These are phyloP conservation scores for Pichia sp. DNA, from an alignment of 1,139 yeast species.

Conservation along the genomic window DNA sequence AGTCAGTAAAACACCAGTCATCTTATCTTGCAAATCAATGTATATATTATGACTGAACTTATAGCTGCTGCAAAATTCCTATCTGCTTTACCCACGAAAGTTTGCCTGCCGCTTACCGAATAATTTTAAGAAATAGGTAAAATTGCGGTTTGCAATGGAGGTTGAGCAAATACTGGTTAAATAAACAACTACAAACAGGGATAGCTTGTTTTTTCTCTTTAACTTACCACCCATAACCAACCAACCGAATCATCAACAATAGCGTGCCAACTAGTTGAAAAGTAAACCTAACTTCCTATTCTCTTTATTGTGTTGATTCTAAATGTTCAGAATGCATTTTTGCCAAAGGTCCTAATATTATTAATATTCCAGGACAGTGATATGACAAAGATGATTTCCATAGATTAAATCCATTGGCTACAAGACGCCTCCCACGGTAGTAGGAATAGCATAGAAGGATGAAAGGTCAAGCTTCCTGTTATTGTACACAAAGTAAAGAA, in stretches of 20 bases:
- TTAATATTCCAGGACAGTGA: background rate
- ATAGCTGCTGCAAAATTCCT: slow-evolving; percentile 1
- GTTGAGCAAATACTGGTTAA: background rate
- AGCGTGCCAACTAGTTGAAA: background rate
- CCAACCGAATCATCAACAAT: background rate
- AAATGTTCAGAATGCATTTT: background rate
- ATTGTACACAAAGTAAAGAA: no score
- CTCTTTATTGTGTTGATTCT: background rate
- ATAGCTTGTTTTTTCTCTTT: background rate
- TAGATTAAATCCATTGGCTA: no score
- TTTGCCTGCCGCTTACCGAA: background rate
- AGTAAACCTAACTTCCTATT: background rate
- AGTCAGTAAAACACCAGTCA: background rate
- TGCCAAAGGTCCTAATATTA: background rate
- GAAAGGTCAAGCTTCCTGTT: no score
- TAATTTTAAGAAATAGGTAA: background rate
- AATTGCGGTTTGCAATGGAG: background rate
- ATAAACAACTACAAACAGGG: background rate
- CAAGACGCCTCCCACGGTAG: no score
- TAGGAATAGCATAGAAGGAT: no score
- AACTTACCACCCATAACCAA: slow-evolving; percentile 1
- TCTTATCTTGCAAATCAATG: background rate
- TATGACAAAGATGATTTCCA: no score
- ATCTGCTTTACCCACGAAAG: background rate
- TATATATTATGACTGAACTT: background rate